These are phyloP conservation scores for Penicillium vulpinum DNA, from an alignment of 2,329 filamentous ascomycete genomes.

Conservation along the genomic window DNA sequence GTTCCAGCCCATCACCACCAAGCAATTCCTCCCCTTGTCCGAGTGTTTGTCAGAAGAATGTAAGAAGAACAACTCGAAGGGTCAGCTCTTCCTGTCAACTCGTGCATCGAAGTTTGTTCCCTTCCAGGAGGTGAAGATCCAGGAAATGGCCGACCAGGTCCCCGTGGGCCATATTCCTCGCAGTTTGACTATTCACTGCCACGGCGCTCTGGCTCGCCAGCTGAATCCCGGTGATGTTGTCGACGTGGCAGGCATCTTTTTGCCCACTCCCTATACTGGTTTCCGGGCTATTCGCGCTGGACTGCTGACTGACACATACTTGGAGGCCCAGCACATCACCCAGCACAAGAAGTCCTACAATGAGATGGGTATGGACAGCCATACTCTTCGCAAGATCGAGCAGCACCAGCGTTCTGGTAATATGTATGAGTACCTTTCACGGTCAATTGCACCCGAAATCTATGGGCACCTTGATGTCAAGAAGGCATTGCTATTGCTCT, in stretches of 20 bases:
- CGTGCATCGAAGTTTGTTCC: constrained; percentile 94
- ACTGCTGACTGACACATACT: constrained; percentile 93
- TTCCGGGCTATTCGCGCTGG: constrained; percentile 97
- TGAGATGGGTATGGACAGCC: constrained; percentile 79
- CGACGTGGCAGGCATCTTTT: constrained; percentile 90
- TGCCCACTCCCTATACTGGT: constrained; percentile 97
- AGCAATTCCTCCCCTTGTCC: constrained; percentile 82
- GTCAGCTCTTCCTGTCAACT: constrained; percentile 91
- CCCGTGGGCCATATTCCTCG: constrained; percentile 96
- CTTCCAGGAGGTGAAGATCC: constrained; percentile 98
- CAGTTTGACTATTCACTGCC: constrained; percentile 83
- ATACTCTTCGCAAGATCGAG: constrained; percentile 79
- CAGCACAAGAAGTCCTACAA: constrained; percentile 99
- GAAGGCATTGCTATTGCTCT: constrained; percentile 90
- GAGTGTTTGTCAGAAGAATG: constrained; percentile 91
- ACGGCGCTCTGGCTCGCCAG: constrained; percentile 79
- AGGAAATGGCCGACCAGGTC: constrained; percentile 98
- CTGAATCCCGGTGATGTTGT: constrained; percentile 93
- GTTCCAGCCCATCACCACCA: constrained; percentile 91
- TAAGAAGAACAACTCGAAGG: constrained; percentile 84
- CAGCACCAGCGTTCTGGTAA: constrained; percentile 82
- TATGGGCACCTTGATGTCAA: constrained; percentile 96
- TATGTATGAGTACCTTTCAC: constrained; percentile 91
- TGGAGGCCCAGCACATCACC: constrained; percentile 88
- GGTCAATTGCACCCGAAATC: constrained; percentile 96